These are phyloP conservation scores for Climacium dendroides DNA, from an alignment of 225 moss, liverwort and hornwort species.

Conservation along the genomic window DNA sequence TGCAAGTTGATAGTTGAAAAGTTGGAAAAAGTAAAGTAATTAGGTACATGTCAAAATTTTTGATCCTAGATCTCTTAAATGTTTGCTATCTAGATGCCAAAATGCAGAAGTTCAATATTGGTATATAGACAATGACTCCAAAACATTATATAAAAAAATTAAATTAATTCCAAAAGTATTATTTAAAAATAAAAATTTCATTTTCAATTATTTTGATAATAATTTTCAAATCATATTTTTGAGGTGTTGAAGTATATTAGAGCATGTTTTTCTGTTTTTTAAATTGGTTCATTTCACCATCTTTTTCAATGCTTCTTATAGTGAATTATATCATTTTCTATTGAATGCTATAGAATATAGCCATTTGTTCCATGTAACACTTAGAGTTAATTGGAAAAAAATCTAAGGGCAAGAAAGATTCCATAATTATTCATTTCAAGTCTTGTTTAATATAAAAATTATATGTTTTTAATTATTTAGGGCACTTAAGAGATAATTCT, in stretches of 20 bases:
- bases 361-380: background rate
- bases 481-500: background rate
- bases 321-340: background rate
- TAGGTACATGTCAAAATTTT: background rate
- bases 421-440: background rate
- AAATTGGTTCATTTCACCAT: background rate
- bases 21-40: background rate
- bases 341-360: background rate
- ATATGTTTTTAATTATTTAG: background rate
- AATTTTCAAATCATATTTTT: background rate
- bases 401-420: rapidly evolving
- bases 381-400: background rate
- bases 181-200: background rate
- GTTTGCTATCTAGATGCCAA: background rate
- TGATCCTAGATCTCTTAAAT: background rate
- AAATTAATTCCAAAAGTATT: background rate
- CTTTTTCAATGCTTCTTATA: background rate
- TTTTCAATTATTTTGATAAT: background rate
- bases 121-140: background rate
- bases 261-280: background rate
- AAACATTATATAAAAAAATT: background rate
- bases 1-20: background rate
- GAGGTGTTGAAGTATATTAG: rapidly evolving
- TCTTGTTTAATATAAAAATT: background rate
- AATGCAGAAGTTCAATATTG: background rate